Evolutionary conservation across 2,329 filamentous ascomycete species (phyloP).

Genomic region (Alternaria dauci): DNA sequence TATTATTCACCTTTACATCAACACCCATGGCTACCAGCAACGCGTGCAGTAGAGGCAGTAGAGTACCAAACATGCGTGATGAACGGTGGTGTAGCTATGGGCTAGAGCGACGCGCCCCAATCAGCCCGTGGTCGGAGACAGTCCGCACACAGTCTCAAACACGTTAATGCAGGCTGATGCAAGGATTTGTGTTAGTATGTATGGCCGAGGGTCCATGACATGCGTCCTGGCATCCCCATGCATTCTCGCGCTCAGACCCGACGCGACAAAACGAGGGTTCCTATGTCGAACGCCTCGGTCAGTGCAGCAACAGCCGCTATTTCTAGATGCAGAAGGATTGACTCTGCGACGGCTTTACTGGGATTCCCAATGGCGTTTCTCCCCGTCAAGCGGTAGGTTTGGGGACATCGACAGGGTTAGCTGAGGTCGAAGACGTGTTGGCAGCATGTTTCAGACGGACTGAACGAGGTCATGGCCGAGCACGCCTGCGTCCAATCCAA

Average conservation of each 20-base stretch:
- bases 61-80: conserved; percentile 19
- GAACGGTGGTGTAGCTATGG: conserved; percentile 13
- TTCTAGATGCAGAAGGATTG: conserved; percentile 4
- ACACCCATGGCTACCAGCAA: not conserved
- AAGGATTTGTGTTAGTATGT: conserved; percentile 2
- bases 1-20: conserved; percentile 10
- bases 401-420: not conserved
- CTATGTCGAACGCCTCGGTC: conserved; percentile 1
- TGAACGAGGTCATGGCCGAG: conserved; percentile 17
- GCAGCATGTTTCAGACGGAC: conserved; percentile 24
- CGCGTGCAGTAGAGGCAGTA: conserved; percentile 19
- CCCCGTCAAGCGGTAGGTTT: conserved; percentile 3
- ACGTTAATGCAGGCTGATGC: conserved; percentile 15
- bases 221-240: conserved; percentile 1
- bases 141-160: conserved; percentile 8
- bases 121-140: conserved; percentile 5
- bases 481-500: conserved; percentile 19
- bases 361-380: not conserved
- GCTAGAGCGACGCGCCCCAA: not conserved
- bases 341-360: conserved; percentile 1
- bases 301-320: not conserved
- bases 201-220: conserved; percentile 11
- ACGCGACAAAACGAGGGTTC: conserved; percentile 3
- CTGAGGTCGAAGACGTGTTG: conserved; percentile 8
- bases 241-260: conserved; percentile 1